Conservation (phyloP, 345 rosid genomes). For the Euphorbia pulcherrima region DNA sequence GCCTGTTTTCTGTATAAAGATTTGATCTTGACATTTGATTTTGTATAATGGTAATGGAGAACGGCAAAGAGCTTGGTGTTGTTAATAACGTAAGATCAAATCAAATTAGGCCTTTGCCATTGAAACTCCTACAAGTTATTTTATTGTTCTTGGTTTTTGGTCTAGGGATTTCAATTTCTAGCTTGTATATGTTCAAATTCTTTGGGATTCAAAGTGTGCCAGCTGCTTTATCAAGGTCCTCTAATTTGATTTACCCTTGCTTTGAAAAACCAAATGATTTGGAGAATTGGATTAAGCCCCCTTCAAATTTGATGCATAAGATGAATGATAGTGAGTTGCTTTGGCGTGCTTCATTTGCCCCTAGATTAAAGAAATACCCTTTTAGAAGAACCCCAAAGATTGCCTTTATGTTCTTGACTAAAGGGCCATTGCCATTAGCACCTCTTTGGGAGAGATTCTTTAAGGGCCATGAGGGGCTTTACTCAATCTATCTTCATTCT, state of each 20-base stretch:
- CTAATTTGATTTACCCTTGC: conserved; percentile 21
- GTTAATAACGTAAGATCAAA: conserved; percentile 15
- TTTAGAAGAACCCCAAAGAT: conserved; percentile 69
- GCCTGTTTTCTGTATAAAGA: not conserved
- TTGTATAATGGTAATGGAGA: conserved; percentile 16
- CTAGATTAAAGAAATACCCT: conserved; percentile 50
- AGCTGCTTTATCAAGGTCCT: conserved; percentile 11
- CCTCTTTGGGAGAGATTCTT: conserved; percentile 93
- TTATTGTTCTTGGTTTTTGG: conserved; percentile 30
- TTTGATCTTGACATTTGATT: not conserved
- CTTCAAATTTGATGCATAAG: conserved; percentile 25
- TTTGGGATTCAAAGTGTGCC: conserved; percentile 23
- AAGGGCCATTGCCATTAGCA: conserved; percentile 81
- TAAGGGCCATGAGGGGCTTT: conserved; percentile 57
- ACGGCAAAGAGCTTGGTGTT: conserved; percentile 16
- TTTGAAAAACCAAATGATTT: conserved; percentile 14
- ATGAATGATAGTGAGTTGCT: conserved; percentile 60
- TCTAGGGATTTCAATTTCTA: conserved; percentile 28
- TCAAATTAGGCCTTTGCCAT: conserved; percentile 24
- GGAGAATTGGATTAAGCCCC: conserved; percentile 26
- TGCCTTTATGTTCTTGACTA: conserved; percentile 91
- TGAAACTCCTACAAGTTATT: conserved; percentile 29
- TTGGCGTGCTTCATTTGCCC: conserved; percentile 80
- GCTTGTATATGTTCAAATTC: conserved; percentile 29
- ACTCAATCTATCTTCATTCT: conserved; percentile 69